These are phyloP conservation scores for Phaseolus lunatus DNA, from an alignment of 306 rosid species.

Conservation along the genomic window DNA sequence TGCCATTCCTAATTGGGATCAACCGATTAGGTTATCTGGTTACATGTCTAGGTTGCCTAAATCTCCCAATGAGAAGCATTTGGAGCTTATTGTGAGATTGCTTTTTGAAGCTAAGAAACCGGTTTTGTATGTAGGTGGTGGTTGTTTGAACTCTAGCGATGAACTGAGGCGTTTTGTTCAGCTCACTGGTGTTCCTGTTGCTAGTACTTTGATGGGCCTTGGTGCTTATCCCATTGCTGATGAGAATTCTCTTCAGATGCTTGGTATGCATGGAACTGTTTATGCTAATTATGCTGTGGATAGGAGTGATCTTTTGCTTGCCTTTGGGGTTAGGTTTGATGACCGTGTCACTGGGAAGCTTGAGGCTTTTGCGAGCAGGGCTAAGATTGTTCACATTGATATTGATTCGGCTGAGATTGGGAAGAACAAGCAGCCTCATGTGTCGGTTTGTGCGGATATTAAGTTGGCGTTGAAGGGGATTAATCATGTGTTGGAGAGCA, in stretches of 20 bases:
- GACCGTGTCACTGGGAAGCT: conserved; percentile 92
- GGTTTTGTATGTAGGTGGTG: conserved; percentile 85
- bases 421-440: conserved; percentile 91
- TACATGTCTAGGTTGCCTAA: conserved; percentile 74
- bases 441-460: conserved; percentile 78
- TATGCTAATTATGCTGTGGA: conserved; percentile 93
- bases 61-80: conserved; percentile 42
- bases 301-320: conserved; percentile 74
- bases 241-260: conserved; percentile 77
- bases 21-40: conserved; percentile 66
- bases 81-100: conserved; percentile 77
- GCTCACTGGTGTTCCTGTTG: conserved; percentile 80
- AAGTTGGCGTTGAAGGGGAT: conserved; percentile 73
- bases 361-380: conserved; percentile 88
- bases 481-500: conserved; percentile 60
- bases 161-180: conserved; percentile 71
- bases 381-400: conserved; percentile 90
- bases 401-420: conserved; percentile 94
- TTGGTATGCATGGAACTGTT: conserved; percentile 95
- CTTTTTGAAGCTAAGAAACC: conserved; percentile 76
- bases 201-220: conserved; percentile 93
- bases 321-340: conserved; percentile 91
- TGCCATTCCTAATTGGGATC: conserved; percentile 78
- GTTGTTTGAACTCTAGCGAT: conserved; percentile 77
- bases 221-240: conserved; percentile 62